phyloP scores from a whole-genome alignment of 306 rosid species.

The peach (Prunus persica) region DNA sequence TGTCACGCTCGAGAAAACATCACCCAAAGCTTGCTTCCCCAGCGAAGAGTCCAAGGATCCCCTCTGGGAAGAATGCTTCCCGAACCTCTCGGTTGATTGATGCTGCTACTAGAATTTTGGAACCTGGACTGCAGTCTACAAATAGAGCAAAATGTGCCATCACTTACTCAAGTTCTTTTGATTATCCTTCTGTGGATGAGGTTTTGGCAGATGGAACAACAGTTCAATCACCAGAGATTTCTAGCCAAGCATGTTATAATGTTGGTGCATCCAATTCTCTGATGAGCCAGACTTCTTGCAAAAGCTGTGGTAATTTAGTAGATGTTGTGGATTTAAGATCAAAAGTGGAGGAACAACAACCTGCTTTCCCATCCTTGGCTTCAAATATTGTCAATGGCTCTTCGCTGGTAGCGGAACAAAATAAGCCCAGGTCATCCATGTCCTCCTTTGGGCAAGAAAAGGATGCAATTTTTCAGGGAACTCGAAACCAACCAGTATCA shows the following conservation, averaged over 20 bases:
- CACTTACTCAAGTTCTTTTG: constrained; percentile 40
- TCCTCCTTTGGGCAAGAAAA: constrained; percentile 39
- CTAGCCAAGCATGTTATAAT: constrained; percentile 34
- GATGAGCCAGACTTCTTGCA: constrained; percentile 60
- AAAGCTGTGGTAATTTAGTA: constrained; percentile 56
- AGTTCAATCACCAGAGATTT: constrained; percentile 21
- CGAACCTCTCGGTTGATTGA: constrained; percentile 73
- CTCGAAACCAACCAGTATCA: constrained; percentile 28
- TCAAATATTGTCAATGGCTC: constrained; percentile 36
- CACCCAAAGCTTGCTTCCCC: constrained; percentile 67
- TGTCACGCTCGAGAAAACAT: constrained; percentile 58
- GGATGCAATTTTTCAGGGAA: constrained; percentile 37
- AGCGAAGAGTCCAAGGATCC: constrained; percentile 56
- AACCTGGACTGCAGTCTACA: constrained; percentile 71
- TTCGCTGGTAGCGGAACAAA: constrained; percentile 39
- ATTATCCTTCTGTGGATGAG: constrained; percentile 29
- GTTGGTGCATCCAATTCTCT: constrained; percentile 28
- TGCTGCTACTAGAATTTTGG: constrained; percentile 84
- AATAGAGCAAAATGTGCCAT: constrained; percentile 51
- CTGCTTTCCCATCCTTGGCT: constrained; percentile 24
- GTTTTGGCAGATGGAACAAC: constrained; percentile 18
- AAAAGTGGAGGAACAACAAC: constrained; percentile 32
- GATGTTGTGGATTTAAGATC: constrained; percentile 42
- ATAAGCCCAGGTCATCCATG: constrained; percentile 26
- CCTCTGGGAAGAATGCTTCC: constrained; percentile 49